phyloP scores from a whole-genome alignment of 1,284 basidiomycete genomes.

The Naganishia liquefaciens region DNA sequence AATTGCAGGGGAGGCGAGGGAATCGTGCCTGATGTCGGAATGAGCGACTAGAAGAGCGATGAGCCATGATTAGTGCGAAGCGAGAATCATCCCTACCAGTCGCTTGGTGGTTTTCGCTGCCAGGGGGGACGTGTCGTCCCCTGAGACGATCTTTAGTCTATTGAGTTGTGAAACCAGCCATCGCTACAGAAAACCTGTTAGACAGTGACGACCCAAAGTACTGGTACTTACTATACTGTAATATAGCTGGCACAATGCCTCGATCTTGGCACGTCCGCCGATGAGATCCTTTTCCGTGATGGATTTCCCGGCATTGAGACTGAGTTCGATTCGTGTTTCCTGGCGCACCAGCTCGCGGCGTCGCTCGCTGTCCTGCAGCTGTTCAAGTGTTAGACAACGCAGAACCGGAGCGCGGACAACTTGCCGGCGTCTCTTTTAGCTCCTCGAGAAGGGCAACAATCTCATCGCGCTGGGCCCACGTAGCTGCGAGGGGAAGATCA shows the following conservation, averaged over 20 bases:
- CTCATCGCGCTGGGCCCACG: conserved; percentile 83
- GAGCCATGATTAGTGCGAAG: neutral
- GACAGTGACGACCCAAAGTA: conserved; percentile 1
- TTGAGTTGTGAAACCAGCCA: conserved; percentile 77
- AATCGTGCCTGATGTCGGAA: conserved; percentile 5
- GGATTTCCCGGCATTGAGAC: conserved; percentile 60
- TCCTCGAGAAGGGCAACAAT: conserved; percentile 69
- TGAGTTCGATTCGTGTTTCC: conserved; percentile 74
- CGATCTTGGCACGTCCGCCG: conserved; percentile 70
- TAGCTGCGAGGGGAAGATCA: conserved; percentile 63
- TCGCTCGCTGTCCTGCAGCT: conserved; percentile 17
- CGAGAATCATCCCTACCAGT: conserved; percentile 16
- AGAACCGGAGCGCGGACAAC: conserved; percentile 28
- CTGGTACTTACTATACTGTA: conserved; percentile 71
- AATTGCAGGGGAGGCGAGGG: conserved; percentile 49
- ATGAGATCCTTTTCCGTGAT: conserved; percentile 72
- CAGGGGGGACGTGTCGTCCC: conserved; percentile 60
- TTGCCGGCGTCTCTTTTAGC: conserved; percentile 55
- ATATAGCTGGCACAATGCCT: conserved; percentile 76
- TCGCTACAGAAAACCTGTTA: conserved; percentile 56
- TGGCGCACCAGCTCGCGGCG: conserved; percentile 56
- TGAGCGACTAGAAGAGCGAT: neutral
- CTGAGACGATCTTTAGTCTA: conserved; percentile 64
- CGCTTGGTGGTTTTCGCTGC: conserved; percentile 34
- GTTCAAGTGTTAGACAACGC: neutral